Base-by-base conservation (phyloP, 2,329 filamentous ascomycete genomes). In the Alternaria viburni region DNA sequence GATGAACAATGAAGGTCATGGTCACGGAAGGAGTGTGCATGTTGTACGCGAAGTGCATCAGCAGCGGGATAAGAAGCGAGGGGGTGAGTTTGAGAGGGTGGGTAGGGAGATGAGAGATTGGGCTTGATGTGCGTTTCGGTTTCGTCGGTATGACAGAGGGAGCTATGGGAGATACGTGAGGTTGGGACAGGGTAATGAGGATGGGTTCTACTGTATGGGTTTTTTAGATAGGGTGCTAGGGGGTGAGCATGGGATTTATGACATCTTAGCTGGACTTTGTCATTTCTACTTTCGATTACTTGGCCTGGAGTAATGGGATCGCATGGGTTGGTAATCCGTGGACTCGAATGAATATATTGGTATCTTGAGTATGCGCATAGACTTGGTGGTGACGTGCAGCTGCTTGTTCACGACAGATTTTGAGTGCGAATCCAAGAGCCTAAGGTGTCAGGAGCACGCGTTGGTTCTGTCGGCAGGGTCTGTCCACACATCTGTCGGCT, bases 21-120 rank as follows among this genome's bases (percentile, higher is more conserved):
- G 62, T 21, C 61, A 65, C 5, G 36, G 45, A 2, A 32, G 57
- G 12, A 69, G 70, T 7, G 74, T 78, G 1, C 64, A 69, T n/a
- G 69, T 79, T n/a, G 43, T 72, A 8, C 68, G 59, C 7, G 77
- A 77, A 41, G 68, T 77, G 15, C 67, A 67, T 15, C 66, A 73
- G 15, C 67, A 69, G 12, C 47, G 61, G 36, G 54, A 59, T 25
- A 59, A 68, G 23, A 63, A 54, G 6, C 56, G 26, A 7, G 58
- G 52, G 2, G 57, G 41, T n/a, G 59, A 25, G 23, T 55, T 46
- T 11, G 59, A 62, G n/a, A 50, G 61, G 10, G 63, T 62, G 45
- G 59, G 50, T 8, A 62, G 63, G 32, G 59, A 61, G 10, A 59
- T 36, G 11, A 49, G 57, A 32, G 59, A 45, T 17, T 69, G 63